phyloP scores from a whole-genome alignment of 2,329 filamentous ascomycete species.

The Claviceps monticola region DNA sequence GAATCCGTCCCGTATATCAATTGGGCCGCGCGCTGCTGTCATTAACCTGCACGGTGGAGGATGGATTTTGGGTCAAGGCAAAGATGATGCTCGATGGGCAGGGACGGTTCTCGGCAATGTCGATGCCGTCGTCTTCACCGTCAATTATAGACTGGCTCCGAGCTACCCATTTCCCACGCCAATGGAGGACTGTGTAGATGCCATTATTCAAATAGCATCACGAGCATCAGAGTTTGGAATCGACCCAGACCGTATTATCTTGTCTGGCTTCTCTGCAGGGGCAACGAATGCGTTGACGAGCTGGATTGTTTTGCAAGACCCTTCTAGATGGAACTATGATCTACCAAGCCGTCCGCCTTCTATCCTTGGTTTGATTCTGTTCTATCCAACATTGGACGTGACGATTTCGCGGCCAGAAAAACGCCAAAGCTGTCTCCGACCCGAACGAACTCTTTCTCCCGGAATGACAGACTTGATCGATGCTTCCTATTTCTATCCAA shows the following conservation, averaged over 20 bases:
- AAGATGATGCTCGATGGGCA: slow-evolving; percentile 50
- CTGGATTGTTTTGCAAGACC: slow-evolving; percentile 31
- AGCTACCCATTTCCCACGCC: slow-evolving; percentile 49
- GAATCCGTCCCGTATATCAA: slow-evolving; percentile 21
- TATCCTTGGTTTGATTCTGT: slow-evolving; percentile 40
- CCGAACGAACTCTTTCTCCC: slow-evolving; percentile 44
- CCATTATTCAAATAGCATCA: slow-evolving; percentile 44
- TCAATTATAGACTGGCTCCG: slow-evolving; percentile 56
- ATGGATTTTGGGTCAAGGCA: slow-evolving; percentile 48
- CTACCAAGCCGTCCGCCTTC: slow-evolving; percentile 26
- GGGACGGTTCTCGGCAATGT: slow-evolving; percentile 35
- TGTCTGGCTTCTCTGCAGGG: slow-evolving; percentile 52
- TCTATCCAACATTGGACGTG: slow-evolving; percentile 51
- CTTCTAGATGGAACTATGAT: slow-evolving; percentile 25
- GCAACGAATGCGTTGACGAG: slow-evolving; percentile 40
- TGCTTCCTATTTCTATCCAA: slow-evolving; percentile 44
- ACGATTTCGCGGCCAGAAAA: slow-evolving; percentile 42
- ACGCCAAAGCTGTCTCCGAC: slow-evolving; percentile 36
- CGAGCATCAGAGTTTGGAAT: slow-evolving; percentile 43
- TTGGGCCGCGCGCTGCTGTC: slow-evolving; percentile 35
- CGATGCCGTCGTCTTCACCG: slow-evolving; percentile 46
- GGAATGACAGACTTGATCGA: slow-evolving; percentile 50
- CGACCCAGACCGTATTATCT: slow-evolving; percentile 39
- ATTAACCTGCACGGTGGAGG: slow-evolving; percentile 57
- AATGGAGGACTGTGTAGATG: slow-evolving; percentile 52